Conservation (phyloP, 495 filamentous ascomycete species). For the Glutinoglossum americanum region DNA sequence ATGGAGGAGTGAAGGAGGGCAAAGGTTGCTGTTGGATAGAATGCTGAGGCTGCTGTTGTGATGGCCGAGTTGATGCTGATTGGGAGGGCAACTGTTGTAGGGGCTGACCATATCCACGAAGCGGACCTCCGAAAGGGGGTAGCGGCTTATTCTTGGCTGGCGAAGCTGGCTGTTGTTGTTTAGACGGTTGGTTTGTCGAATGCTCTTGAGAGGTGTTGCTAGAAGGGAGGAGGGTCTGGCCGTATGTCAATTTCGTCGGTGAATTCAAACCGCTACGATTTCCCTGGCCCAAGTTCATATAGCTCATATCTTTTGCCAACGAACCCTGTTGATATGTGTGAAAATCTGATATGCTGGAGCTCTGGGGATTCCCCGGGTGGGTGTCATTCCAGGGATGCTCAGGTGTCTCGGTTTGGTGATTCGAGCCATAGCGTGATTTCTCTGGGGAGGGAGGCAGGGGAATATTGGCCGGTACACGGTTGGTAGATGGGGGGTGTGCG, state of each 20-base stretch:
- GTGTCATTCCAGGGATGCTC: slow-evolving; percentile 18
- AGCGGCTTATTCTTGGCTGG: not conserved
- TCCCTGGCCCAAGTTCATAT: slow-evolving; percentile 18
- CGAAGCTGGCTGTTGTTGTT: not conserved
- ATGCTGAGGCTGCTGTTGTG: not conserved
- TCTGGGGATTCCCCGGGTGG: slow-evolving; percentile 14
- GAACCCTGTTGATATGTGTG: slow-evolving; percentile 36
- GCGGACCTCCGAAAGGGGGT: slow-evolving; percentile 5
- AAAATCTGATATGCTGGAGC: slow-evolving; percentile 30
- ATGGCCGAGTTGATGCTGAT: not conserved
- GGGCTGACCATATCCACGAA: slow-evolving; percentile 1
- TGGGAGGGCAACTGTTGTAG: slow-evolving; percentile 2
- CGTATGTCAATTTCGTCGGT: not conserved
- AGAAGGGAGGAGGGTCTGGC: not conserved
- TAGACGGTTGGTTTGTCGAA: not conserved
- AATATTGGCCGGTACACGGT: slow-evolving; percentile 24
- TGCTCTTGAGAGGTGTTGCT: not conserved
- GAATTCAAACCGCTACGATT: slow-evolving; percentile 12
- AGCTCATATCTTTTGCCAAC: slow-evolving; percentile 35
- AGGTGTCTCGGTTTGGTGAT: slow-evolving; percentile 22
- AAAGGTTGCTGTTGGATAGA: slow-evolving; percentile 1
- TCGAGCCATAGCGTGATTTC: slow-evolving; percentile 4
- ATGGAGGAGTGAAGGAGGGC: not conserved
- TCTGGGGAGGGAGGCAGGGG: slow-evolving; percentile 36
- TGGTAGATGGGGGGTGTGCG: slow-evolving; percentile 27